phyloP scores from a whole-genome alignment of 352 stramenopile genomes.

The Plasmopara muralis region DNA sequence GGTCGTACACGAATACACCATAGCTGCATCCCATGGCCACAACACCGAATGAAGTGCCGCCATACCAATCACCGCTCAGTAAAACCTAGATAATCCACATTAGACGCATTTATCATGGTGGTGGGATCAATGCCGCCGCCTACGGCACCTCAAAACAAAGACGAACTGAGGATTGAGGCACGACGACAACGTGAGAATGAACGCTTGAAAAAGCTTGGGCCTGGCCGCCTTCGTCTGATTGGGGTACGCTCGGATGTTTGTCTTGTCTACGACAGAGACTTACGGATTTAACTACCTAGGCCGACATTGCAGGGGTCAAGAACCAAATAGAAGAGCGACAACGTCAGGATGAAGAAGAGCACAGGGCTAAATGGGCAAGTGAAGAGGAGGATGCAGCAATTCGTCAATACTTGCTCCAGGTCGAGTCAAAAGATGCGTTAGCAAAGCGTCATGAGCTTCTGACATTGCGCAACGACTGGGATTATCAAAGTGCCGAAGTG shows the following conservation, averaged over 20 bases:
- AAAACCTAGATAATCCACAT: neutral
- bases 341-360: conserved; percentile 35
- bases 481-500: conserved; percentile 29
- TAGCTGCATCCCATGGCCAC: conserved; percentile 11
- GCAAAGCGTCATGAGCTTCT: conserved; percentile 54
- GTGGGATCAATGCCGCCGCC: conserved; percentile 22
- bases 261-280: conserved; percentile 2
- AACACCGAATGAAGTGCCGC: conserved; percentile 10
- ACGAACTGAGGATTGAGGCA: conserved; percentile 50
- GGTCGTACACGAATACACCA: conserved; percentile 9
- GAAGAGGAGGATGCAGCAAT: conserved; percentile 63
- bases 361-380: conserved; percentile 33
- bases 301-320: conserved; percentile 65
- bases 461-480: conserved; percentile 65
- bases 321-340: conserved; percentile 71
- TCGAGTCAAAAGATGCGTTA: conserved; percentile 63
- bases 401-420: conserved; percentile 63
- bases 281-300: conserved; percentile 19
- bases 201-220: conserved; percentile 57
- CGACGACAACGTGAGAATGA: conserved; percentile 58
- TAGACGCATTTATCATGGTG: conserved; percentile 13
- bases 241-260: conserved; percentile 29
- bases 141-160: conserved; percentile 24
- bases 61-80: neutral
- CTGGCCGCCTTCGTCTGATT: conserved; percentile 57